These are phyloP conservation scores for Primulina eburnea DNA, from an alignment of 257 asterid species.

Conservation along the genomic window DNA sequence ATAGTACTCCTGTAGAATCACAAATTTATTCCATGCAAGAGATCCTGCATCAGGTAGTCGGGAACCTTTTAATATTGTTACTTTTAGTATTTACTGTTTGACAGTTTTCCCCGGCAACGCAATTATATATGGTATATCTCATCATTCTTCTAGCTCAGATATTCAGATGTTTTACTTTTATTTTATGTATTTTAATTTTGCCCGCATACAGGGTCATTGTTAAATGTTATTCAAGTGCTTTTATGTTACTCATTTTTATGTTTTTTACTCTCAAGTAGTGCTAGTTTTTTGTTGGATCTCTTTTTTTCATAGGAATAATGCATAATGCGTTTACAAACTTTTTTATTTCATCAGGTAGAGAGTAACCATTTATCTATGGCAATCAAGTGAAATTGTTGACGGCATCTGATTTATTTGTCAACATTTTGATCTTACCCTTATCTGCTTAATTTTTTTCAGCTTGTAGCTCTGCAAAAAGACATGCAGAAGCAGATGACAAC, in stretches of 20 bases:
- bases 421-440: slow-evolving; percentile 12
- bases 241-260: not conserved
- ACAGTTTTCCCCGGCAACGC: not conserved
- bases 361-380: not conserved
- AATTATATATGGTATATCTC: not conserved
- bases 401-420: slow-evolving; percentile 2
- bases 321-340: not conserved
- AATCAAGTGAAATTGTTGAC: not conserved
- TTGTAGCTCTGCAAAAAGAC: slow-evolving; percentile 55
- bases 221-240: not conserved
- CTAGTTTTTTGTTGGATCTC: not conserved
- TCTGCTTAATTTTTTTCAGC: slow-evolving; percentile 34
- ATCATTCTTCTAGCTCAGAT: not conserved
- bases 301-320: not conserved
- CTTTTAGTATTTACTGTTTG: not conserved
- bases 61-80: not conserved
- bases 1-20: slow-evolving; percentile 47
- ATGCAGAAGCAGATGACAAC: slow-evolving; percentile 73
- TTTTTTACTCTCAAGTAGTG: not conserved
- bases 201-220: not conserved
- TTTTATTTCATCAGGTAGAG: not conserved
- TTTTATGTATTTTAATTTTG: not conserved
- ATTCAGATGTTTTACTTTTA: not conserved
- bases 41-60: slow-evolving; percentile 73
- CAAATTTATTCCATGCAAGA: slow-evolving; percentile 76